Evolutionary conservation across 805 yeast species (phyloP).

Genomic region (Suhomyces sp.): DNA sequence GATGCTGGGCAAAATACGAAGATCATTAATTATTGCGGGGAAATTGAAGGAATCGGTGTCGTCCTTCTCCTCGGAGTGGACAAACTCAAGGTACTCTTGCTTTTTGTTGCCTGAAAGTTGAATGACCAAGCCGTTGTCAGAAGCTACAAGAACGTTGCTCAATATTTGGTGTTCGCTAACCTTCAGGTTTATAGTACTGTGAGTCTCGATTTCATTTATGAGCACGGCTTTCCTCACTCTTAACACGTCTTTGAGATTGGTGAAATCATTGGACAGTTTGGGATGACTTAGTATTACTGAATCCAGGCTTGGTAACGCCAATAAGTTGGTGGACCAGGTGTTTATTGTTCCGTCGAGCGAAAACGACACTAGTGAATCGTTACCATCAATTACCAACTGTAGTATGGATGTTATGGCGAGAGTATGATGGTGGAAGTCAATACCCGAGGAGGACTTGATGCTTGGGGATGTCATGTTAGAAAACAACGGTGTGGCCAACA

Average conservation of each 20-base stretch:
- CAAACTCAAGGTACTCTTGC: constrained; percentile 10
- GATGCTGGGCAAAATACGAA: not conserved
- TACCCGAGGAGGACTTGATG: not conserved
- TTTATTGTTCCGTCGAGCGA: constrained; percentile 28
- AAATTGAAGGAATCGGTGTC: constrained; percentile 5
- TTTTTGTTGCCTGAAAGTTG: constrained; percentile 16
- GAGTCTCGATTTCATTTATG: constrained; percentile 1
- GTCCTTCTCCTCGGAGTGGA: constrained; percentile 3
- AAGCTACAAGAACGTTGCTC: constrained; percentile 17
- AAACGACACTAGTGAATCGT: constrained; percentile 18
- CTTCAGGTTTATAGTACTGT: not conserved
- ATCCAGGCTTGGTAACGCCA: constrained; percentile 26
- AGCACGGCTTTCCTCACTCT: constrained; percentile 5
- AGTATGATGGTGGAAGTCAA: constrained; percentile 14
- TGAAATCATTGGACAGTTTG: constrained; percentile 6
- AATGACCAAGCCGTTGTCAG: constrained; percentile 17
- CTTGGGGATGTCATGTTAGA: constrained; percentile 8
- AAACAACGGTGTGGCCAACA: constrained; percentile 19
- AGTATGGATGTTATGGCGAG: constrained; percentile 20
- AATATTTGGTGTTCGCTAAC: constrained; percentile 13
- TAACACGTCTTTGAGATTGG: constrained; percentile 7
- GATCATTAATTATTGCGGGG: constrained; percentile 3
- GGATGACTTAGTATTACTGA: constrained; percentile 13
- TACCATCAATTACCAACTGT: constrained; percentile 20
- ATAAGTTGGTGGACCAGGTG: constrained; percentile 32